A percentile compares a stretch with the other conserved stretches of the same genome.
Evolutionary conservation across 495 filamentous ascomycete species (phyloP).

Genomic region (Extremus antarcticus): DNA sequence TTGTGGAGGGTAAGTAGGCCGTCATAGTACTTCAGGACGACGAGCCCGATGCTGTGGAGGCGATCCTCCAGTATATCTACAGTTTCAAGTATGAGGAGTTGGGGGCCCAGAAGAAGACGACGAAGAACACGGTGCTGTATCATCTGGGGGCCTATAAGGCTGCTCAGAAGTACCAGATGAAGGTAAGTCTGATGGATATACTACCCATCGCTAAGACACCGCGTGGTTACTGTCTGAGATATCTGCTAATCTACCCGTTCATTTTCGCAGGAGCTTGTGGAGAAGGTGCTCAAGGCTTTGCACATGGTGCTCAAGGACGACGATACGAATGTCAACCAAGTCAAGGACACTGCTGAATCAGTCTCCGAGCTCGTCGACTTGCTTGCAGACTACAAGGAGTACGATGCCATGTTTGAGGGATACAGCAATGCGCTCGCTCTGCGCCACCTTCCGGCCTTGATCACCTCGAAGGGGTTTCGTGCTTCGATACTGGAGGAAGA

Average conservation of each 20-base stretch:
- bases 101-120: no score
- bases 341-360: no score
- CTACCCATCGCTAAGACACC: no score
- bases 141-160: background rate
- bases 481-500: background rate
- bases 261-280: no score
- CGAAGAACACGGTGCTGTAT: background rate
- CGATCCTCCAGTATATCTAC: slow-evolving; percentile 28
- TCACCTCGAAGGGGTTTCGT: background rate
- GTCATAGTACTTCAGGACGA: slow-evolving; percentile 23
- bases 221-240: no score
- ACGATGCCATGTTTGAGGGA: background rate
- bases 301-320: no score
- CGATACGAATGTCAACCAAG: no score
- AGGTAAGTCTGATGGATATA: no score
- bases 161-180: background rate
- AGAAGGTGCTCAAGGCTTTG: no score
- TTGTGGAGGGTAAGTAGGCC: slow-evolving; percentile 6
- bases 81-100: slow-evolving; percentile 13
- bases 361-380: no score
- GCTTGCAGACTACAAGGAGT: background rate
- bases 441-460: background rate
- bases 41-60: slow-evolving; percentile 31
- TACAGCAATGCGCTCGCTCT: background rate
- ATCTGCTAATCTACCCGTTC: no score